phyloP scores from a whole-genome alignment of 2,329 filamentous ascomycete species.

The Pezicula neosporulosa region DNA sequence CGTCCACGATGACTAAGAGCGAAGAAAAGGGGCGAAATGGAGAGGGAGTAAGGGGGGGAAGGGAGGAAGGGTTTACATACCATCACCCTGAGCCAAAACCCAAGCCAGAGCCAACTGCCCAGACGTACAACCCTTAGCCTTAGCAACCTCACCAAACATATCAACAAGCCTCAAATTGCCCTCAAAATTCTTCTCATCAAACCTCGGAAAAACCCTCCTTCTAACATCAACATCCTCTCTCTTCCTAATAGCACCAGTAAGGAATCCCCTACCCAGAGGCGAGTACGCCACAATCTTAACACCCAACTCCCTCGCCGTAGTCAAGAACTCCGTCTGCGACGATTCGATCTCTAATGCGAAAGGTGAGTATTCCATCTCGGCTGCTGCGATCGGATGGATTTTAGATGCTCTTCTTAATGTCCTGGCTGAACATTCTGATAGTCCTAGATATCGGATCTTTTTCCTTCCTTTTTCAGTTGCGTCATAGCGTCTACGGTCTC shows the following conservation, averaged over 20 bases:
- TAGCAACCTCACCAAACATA: constrained; percentile 37
- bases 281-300: constrained; percentile 42
- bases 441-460: constrained; percentile 6
- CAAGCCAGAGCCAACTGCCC: constrained; percentile 54
- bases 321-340: constrained; percentile 29
- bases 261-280: constrained; percentile 43
- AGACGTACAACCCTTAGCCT: constrained; percentile 41
- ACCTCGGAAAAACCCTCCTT: constrained; percentile 34
- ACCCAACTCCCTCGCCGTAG: constrained; percentile 35
- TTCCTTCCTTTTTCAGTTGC: constrained; percentile 25
- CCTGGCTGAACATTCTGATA: constrained; percentile 2
- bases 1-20: too few relatives aligned
- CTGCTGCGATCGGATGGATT: constrained; percentile 43
- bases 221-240: constrained; percentile 23
- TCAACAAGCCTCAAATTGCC: constrained; percentile 45
- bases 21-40: too few relatives aligned
- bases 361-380: constrained; percentile 50
- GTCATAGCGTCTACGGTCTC: constrained; percentile 34
- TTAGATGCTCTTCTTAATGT: constrained; percentile 25
- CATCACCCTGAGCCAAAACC: constrained; percentile 28
- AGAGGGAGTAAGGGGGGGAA: too few relatives aligned
- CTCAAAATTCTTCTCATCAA: constrained; percentile 42
- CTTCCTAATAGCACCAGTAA: constrained; percentile 32
- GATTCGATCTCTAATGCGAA: constrained; percentile 48
- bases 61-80: too few relatives aligned